phyloP scores from a whole-genome alignment of 352 stramenopile species.

The Globisporangium emineosum region DNA sequence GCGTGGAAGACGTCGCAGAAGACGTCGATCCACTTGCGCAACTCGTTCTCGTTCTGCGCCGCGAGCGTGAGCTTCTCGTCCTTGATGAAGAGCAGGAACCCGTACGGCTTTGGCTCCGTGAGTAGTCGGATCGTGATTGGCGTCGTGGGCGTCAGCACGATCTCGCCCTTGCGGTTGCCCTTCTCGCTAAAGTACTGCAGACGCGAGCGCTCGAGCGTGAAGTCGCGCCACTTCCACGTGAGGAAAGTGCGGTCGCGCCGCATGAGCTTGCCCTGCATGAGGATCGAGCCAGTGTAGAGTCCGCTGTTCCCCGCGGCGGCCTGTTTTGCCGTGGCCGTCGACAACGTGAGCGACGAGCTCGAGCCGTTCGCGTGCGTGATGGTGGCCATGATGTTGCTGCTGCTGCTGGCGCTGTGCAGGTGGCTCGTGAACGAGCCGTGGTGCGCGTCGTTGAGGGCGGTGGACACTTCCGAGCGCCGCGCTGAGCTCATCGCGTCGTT shows the following conservation, averaged over 20 bases:
- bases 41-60: slow-evolving; percentile 62
- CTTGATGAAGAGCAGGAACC: slow-evolving; percentile 74
- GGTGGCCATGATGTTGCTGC: neutral
- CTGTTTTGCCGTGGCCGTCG: neutral
- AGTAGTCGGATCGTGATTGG: slow-evolving; percentile 73
- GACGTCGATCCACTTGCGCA: slow-evolving; percentile 76
- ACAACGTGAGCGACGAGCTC: slow-evolving; percentile 5
- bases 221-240: slow-evolving; percentile 85
- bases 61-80: slow-evolving; percentile 79
- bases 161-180: slow-evolving; percentile 70
- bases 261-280: slow-evolving; percentile 70
- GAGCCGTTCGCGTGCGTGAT: neutral
- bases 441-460: slow-evolving; percentile 16
- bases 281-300: slow-evolving; percentile 30
- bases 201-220: slow-evolving; percentile 62
- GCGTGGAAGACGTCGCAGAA: slow-evolving; percentile 77
- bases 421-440: slow-evolving; percentile 8
- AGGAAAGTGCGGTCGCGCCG: slow-evolving; percentile 70
- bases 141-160: slow-evolving; percentile 51
- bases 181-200: slow-evolving; percentile 82
- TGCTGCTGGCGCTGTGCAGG: neutral
- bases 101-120: slow-evolving; percentile 67
- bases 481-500: slow-evolving; percentile 8
- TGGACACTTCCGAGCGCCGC: slow-evolving; percentile 17
- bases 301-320: slow-evolving; percentile 3